These are phyloP conservation scores for Wickerhamomyces chambardii DNA, from an alignment of 805 yeast species.

Conservation along the genomic window DNA sequence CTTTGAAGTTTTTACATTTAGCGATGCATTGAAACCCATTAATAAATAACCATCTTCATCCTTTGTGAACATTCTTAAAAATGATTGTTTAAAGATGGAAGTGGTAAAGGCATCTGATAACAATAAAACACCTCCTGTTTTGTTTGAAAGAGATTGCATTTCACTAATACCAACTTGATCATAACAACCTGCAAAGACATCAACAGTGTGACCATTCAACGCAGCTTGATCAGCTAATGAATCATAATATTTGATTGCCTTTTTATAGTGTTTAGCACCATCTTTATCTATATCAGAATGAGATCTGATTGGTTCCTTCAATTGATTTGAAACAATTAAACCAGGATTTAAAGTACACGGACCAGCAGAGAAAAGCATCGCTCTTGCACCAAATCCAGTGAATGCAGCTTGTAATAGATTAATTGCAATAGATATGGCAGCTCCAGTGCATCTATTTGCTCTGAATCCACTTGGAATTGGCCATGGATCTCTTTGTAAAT, in stretches of 20 bases:
- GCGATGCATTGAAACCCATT: conserved; percentile 84
- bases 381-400: conserved; percentile 81
- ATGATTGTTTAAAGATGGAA: conserved; percentile 87
- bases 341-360: conserved; percentile 96
- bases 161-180: conserved; percentile 95
- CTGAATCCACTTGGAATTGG: conserved; percentile 75
- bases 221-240: conserved; percentile 65
- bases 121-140: conserved; percentile 85
- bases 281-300: conserved; percentile 96
- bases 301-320: conserved; percentile 94
- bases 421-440: conserved; percentile 82
- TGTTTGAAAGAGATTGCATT: conserved; percentile 79
- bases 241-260: conserved; percentile 78
- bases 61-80: conserved; percentile 76
- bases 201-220: conserved; percentile 69
- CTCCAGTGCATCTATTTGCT: conserved; percentile 87
- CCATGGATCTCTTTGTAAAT: conserved; percentile 81
- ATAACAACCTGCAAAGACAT: conserved; percentile 89
- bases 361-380: conserved; percentile 88
- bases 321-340: conserved; percentile 80
- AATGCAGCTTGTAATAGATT: conserved; percentile 74
- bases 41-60: conserved; percentile 82
- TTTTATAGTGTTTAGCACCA: conserved; percentile 76
- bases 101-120: conserved; percentile 92
- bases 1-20: conserved; percentile 80